A percentile compares a stretch with the other conserved stretches of the same genome.
Evolutionary conservation across 495 filamentous ascomycete species (phyloP).

Genomic region (Penicillium dipodomyicola): DNA sequence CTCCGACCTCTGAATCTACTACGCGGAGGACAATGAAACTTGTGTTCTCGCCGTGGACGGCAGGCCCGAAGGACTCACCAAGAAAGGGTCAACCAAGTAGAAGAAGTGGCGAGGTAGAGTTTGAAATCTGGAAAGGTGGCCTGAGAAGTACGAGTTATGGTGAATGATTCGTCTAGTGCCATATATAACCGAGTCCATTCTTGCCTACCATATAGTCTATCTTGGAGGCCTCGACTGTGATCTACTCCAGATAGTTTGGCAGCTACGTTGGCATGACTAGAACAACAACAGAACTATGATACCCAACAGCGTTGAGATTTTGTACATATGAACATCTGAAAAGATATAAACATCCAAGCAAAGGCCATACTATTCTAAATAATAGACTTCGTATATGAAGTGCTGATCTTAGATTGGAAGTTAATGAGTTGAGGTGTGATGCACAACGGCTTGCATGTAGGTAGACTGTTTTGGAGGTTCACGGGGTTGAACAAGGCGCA

Average conservation of each 20-base stretch:
- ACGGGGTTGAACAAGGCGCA: too few species aligned
- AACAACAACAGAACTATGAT: background rate
- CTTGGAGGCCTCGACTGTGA: background rate
- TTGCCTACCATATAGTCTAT: background rate
- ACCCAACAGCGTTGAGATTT: background rate
- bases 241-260: background rate
- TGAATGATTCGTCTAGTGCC: conserved; percentile 6
- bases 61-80: conserved; percentile 16
- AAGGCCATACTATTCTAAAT: background rate
- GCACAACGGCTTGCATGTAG: background rate
- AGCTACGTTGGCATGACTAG: background rate
- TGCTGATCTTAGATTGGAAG: background rate
- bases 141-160: conserved; percentile 25
- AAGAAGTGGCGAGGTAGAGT: conserved; percentile 37
- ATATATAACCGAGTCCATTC: background rate
- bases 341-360: background rate
- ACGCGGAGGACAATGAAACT: conserved; percentile 67
- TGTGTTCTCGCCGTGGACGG: conserved; percentile 72
- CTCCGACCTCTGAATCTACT: conserved; percentile 22
- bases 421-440: background rate
- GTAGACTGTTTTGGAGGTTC: background rate
- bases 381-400: background rate
- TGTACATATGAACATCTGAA: background rate
- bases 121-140: conserved; percentile 54
- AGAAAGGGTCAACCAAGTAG: background rate